These are phyloP conservation scores for Boletus rubescentipes DNA, from an alignment of 768 basidiomycete genomes.

Conservation along the genomic window DNA sequence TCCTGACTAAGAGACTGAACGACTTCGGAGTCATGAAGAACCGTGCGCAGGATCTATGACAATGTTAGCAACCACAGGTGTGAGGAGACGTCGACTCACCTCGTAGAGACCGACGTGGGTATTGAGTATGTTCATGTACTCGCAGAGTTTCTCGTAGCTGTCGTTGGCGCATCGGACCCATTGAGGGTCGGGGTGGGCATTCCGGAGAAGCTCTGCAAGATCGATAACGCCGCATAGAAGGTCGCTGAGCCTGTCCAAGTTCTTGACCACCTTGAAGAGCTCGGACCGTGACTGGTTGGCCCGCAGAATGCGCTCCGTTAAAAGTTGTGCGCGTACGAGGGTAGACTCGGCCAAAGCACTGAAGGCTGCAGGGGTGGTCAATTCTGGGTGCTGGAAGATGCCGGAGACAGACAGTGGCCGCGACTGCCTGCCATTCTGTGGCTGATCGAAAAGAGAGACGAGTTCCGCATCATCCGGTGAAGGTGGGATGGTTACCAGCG, in stretches of 20 bases:
- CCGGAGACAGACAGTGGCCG: constrained; percentile 62
- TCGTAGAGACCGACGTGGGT: constrained; percentile 89
- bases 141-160: constrained; percentile 89
- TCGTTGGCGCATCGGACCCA: constrained; percentile 86
- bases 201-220: constrained; percentile 89
- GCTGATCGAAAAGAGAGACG: constrained; percentile 70
- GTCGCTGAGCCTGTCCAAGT: constrained; percentile 94
- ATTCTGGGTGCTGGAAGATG: constrained; percentile 77
- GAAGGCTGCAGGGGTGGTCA: constrained; percentile 70
- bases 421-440: constrained; percentile 37
- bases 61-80: constrained; percentile 17
- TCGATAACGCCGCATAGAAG: constrained; percentile 96
- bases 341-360: constrained; percentile 76
- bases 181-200: constrained; percentile 82
- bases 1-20: constrained; percentile 67
- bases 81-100: constrained; percentile 47
- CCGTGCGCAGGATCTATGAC: constrained; percentile 63
- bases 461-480: constrained; percentile 66
- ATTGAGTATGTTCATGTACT: constrained; percentile 97
- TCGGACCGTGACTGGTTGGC: constrained; percentile 73
- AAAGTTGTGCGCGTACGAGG: constrained; percentile 70
- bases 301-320: constrained; percentile 81
- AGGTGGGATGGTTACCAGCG: constrained; percentile 51
- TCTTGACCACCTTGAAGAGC: constrained; percentile 87
- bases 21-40: constrained; percentile 67